Base-by-base conservation (phyloP, 2,329 filamentous ascomycete species). In the Aspergillus fumigatiaffinis region DNA sequence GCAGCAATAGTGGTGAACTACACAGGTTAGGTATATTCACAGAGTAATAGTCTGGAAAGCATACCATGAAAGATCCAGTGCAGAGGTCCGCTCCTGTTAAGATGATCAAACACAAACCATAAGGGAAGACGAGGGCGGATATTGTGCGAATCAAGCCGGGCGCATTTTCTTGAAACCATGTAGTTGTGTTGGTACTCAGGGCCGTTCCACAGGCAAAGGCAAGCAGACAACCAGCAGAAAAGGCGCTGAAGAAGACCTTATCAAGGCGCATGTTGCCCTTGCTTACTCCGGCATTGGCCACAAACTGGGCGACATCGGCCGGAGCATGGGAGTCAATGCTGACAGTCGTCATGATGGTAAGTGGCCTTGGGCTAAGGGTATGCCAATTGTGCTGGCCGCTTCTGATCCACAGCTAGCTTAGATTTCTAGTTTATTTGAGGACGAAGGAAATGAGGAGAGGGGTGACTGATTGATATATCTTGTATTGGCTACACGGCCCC, bases 251-350 rank as follows among this genome's bases (percentile, higher is more conserved):
- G 61, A 84, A 82, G 44, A 83, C 72, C 60, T 83, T 84, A 64
- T 82, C 78, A 3, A 78, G 68, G 9, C 80, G 74, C 79, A 80
- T 83, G 55, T 79, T 76, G 9, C 79, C 80, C 65, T 84, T 84
- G 53, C 74, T 74, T 26, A 73, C 73, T 4, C 82, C 83, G n/a
- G 78, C 74, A 10, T 79, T 76, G 1, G 77, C 78, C 55, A 82
- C 73, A 17, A 82, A 69, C 68, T 84, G 80, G 7, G 78, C 77
- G 38, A 81, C 78, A 69, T 84, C 77, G 14, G 68, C 63, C 0
- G 80, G 77, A 4, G 78, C 78, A 64, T 80, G 80, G 4, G 77
- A 71, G 57, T 80, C 70, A 48, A 74, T 63, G 3, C 51, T 57
- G 21, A 59, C 8, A n/a, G 41, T n/a, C 1, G 57, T 29, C 60